Evolutionary conservation across 495 filamentous ascomycete species (phyloP), one percentile per base, ranked within the genome.

Genomic region (Haplographium delicatum): DNA sequence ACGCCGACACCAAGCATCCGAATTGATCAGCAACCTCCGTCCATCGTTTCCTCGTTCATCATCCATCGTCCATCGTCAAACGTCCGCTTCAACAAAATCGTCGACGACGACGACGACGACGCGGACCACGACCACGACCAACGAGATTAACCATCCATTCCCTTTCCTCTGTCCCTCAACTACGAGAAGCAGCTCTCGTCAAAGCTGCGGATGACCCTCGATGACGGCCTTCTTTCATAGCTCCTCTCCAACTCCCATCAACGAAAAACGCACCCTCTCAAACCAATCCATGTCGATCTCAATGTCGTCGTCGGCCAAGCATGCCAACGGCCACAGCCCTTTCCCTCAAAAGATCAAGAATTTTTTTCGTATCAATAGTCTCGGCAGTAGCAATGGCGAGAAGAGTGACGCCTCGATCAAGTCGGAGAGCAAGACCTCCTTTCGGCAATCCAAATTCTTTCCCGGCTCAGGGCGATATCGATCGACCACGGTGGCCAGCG

Each of bases 361-460:
- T 65, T 97, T 97, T 74, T 98, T 98, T 74, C 89, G 93, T 61
- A 95, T 96, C 72, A 96, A 86, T 67, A 86, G 74, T 59, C 73
- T 76, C 30, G 68, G 72, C 56, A n/a, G n/a, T n/a, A 81, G 68
- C 64, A 79, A 77, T 56, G 68, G 68, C 25, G 67, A 68, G 40
- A 63, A 61, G 54, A 56, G 26, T 15, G 57, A 60, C 3, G 54
- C 33, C 5, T 49, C 54, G 8, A 57, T 69, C 43, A 68, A 67
- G 49, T 55, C 72, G 16, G 65, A 75, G 10, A 71, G 68, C 59
- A 91, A 88, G 64, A 78, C 77, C 53, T 69, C 80, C 50, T 86
- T 88, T 63, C 80, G 89, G 59, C 87, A 93, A 63, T 89, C 86
- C 40, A 80, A 85, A 57, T 93, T 91, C 67, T 83, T 94, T 47